Percentiles rank a stretch among this genome's conserved stretches.
Conservation (phyloP, 352 stramenopile genomes). For the Globisporangium polare region DNA sequence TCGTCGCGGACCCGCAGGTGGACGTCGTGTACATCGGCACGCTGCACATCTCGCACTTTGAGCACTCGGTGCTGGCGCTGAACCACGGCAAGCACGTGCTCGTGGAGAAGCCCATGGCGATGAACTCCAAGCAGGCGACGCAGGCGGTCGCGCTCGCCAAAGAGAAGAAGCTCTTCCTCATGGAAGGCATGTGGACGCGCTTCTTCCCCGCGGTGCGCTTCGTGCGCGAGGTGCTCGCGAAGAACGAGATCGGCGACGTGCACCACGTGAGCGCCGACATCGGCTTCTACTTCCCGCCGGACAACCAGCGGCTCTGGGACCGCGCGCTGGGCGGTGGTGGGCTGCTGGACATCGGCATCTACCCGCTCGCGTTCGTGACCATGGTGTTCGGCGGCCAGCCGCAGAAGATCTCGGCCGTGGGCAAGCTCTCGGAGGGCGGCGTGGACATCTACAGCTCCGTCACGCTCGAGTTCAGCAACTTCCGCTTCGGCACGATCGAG, state of each 20-base stretch:
- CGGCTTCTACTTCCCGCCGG: conserved; percentile 38
- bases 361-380: conserved; percentile 70
- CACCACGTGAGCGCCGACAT: conserved; percentile 60
- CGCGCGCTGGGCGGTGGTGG: conserved; percentile 57
- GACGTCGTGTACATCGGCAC: conserved; percentile 89
- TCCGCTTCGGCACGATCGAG: conserved; percentile 46
- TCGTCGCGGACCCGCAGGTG: conserved; percentile 64
- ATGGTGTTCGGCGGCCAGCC: conserved; percentile 53
- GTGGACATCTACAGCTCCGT: conserved; percentile 54
- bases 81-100: conserved; percentile 81
- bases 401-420: conserved; percentile 37
- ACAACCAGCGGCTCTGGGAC: conserved; percentile 66
- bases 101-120: conserved; percentile 88
- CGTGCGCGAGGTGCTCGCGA: conserved; percentile 33
- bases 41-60: conserved; percentile 75
- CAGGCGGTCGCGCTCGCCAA: conserved; percentile 49
- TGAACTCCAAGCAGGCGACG: conserved; percentile 69
- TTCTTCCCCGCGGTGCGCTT: conserved; percentile 62
- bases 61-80: conserved; percentile 62
- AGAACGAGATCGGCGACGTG: conserved; percentile 48
- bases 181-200: conserved; percentile 74
- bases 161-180: conserved; percentile 61
- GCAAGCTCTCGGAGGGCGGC: conserved; percentile 39
- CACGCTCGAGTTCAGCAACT: conserved; percentile 44
- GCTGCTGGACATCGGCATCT: conserved; percentile 75